Evolutionary conservation across 768 basidiomycete species (phyloP), one percentile per base, ranked within the genome.

Genomic region (Coprinopsis strossmayeri): DNA sequence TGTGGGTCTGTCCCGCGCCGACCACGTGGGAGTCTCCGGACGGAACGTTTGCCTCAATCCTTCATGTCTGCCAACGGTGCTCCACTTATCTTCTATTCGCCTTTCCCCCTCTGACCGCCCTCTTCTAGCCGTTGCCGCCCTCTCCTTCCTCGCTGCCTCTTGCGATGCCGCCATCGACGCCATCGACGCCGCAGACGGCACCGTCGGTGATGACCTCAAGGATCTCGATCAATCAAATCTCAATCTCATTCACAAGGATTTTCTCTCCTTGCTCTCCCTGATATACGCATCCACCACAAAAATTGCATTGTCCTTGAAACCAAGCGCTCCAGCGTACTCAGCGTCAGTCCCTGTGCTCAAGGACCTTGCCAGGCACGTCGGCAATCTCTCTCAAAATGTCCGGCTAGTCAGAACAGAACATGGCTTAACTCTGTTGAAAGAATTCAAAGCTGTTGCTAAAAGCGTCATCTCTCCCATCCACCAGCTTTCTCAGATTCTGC

Each of bases 301-400:
- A 57, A 61, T 84, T 21, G 69, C 85, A 3, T 72, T 88, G 27
- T 69, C 76, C 1, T 69, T 85, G 44, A 85, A 82, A 35, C 80
- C 83, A 3, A 62, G 77, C 2, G 66, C 71, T 0, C 79, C 79
- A 1, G 66, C 79, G 3, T 74, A 77, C 56, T 57, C 68, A 2
- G 77, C 82, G 1, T 67, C 79, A 11, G 55, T 77, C 11, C 53
- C 69, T 5, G 70, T 82, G 20, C 68, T 84, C 46, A 74, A 66
- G 48, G 82, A 84, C 51, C 66, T 82, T 34, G 64, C 73, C 2
- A 64, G 69, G 23, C 72, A 77, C 47, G 58, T 75, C 39, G 64
- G 74, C 10, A 72, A 76, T 0, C 64, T 84, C 38, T 65, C 72
- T 0, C 77, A 79, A 54, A 82, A 78, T 46, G 64, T 67, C 21